Percentiles rank a stretch among this genome's conserved stretches.
phyloP scores from a whole-genome alignment of 306 rosid genomes.

The Castanopsis chinensis region DNA sequence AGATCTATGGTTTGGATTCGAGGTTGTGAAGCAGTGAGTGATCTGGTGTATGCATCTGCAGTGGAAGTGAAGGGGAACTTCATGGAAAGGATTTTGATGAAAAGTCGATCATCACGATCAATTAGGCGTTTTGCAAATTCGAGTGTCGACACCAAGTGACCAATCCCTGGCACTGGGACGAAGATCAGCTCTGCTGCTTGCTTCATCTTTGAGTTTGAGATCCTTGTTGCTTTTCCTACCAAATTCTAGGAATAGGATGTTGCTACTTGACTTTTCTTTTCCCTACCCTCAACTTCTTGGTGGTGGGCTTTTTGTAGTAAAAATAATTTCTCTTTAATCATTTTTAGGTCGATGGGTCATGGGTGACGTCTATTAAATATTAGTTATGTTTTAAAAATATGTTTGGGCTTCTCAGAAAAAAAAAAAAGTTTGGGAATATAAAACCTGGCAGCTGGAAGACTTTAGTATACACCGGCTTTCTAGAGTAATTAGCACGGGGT shows the following conservation, averaged over 20 bases:
- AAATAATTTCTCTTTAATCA: too few species aligned
- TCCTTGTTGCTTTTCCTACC: neutral
- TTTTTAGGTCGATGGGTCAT: too few species aligned
- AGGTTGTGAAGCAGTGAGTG: constrained; percentile 35
- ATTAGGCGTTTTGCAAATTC: constrained; percentile 47
- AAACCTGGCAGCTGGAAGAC: too few species aligned
- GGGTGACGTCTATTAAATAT: too few species aligned
- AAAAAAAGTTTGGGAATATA: too few species aligned
- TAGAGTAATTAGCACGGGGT: too few species aligned
- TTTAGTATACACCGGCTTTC: too few species aligned
- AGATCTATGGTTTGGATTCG: constrained; percentile 44
- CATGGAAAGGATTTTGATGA: constrained; percentile 41
- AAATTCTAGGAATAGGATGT: neutral
- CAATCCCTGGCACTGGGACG: constrained; percentile 46
- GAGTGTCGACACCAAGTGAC: constrained; percentile 48
- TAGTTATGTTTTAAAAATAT: too few species aligned
- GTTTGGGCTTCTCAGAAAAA: too few species aligned
- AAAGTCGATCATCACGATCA: constrained; percentile 25
- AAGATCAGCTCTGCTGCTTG: constrained; percentile 32
- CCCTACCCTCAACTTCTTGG: too few species aligned
- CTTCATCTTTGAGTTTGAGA: constrained; percentile 15
- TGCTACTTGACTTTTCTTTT: neutral
- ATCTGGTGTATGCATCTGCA: constrained; percentile 38
- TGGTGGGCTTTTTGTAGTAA: too few species aligned
- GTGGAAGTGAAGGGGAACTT: constrained; percentile 19